A percentile compares a stretch with the other conserved stretches of the same genome.
Conservation (phyloP, 345 rosid species). For the Populus euphratica region DNA sequence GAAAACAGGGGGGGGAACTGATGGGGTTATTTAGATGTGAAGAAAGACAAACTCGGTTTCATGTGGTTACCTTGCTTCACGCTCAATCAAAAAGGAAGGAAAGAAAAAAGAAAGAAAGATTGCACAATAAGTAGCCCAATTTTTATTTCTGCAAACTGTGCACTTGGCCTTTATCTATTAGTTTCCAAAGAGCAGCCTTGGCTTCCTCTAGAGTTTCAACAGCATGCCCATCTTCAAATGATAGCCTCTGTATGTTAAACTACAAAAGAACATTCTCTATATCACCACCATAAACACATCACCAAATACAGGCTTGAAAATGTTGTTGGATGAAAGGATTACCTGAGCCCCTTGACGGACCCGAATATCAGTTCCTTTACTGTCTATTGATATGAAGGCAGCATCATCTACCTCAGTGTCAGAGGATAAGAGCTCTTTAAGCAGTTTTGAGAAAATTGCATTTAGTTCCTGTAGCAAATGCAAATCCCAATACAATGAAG, state of each 20-base stretch:
- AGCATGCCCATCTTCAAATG: slow-evolving; percentile 65
- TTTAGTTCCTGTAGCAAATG: slow-evolving; percentile 65
- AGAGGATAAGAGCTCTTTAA: slow-evolving; percentile 54
- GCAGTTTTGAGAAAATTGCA: slow-evolving; percentile 74
- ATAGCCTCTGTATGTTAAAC: slow-evolving; percentile 86
- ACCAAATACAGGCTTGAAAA: neutral
- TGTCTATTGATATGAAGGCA: slow-evolving; percentile 90
- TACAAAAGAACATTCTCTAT: slow-evolving; percentile 16
- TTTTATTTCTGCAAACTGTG: slow-evolving; percentile 40
- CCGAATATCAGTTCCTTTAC: slow-evolving; percentile 86
- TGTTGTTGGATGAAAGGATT: neutral
- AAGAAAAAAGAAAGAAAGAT: neutral
- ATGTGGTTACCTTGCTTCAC: neutral
- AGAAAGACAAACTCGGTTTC: neutral
- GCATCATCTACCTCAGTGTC: slow-evolving; percentile 89
- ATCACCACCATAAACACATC: neutral
- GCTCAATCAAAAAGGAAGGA: neutral
- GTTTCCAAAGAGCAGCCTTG: slow-evolving; percentile 70
- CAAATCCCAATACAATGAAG: neutral
- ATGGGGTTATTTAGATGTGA: neutral
- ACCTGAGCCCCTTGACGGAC: slow-evolving; percentile 99
- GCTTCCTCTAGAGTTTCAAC: slow-evolving; percentile 90
- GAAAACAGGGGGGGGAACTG: neutral
- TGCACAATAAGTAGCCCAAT: neutral
- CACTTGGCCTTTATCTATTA: slow-evolving; percentile 59